These are phyloP conservation scores for Tylopilus sp. DNA, from an alignment of 768 basidiomycete species.

Conservation along the genomic window DNA sequence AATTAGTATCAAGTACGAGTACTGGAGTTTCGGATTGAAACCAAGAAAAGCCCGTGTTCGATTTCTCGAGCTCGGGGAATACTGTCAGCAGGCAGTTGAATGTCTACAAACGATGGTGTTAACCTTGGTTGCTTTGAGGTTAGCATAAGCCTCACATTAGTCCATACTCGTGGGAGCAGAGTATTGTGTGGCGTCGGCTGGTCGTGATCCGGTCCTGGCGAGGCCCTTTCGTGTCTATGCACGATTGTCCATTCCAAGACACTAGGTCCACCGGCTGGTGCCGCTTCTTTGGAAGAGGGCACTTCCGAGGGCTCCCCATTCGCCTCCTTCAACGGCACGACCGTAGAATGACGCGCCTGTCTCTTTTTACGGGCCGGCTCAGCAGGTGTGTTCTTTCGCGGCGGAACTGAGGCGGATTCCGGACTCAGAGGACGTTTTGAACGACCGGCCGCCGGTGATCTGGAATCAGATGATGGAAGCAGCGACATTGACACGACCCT, in stretches of 20 bases:
- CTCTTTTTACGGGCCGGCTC: background rate
- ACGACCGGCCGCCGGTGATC: background rate
- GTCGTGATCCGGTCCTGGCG: background rate
- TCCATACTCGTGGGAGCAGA: conserved; percentile 25
- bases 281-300: background rate
- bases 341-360: background rate
- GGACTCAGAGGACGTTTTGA: conserved; percentile 21
- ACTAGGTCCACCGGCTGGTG: background rate
- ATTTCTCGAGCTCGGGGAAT: conserved; percentile 25
- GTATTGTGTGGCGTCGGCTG: background rate
- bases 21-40: conserved; percentile 27
- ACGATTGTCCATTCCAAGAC: conserved; percentile 21
- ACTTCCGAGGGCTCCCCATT: background rate
- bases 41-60: conserved; percentile 21
- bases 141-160: conserved; percentile 21
- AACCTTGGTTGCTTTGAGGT: background rate
- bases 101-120: conserved; percentile 18
- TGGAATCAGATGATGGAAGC: background rate
- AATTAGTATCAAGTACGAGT: conserved; percentile 18
- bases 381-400: conserved; percentile 9
- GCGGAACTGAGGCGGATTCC: background rate
- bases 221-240: background rate
- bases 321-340: background rate
- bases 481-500: background rate
- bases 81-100: conserved; percentile 14